phyloP scores from a whole-genome alignment of 495 filamentous ascomycete species.

The Aspergillus haitiensis region DNA sequence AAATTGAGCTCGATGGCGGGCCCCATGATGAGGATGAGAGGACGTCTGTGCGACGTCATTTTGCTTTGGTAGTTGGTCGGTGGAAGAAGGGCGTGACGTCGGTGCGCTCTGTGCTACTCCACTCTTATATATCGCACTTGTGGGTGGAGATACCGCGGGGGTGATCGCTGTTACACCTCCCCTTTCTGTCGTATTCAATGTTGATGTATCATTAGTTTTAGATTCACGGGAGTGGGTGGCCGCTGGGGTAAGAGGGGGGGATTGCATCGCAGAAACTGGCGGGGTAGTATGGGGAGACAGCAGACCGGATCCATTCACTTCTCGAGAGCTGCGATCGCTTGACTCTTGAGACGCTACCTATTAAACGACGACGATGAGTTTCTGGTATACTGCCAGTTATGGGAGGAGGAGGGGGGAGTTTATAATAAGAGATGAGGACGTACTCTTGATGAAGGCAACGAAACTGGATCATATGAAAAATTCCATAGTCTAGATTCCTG shows the following conservation, averaged over 20 bases:
- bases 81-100: constrained; percentile 50
- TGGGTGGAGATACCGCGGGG: constrained; percentile 44
- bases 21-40: constrained; percentile 37
- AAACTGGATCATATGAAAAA: constrained; percentile 84
- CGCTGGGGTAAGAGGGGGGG: constrained; percentile 86
- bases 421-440: constrained; percentile 32
- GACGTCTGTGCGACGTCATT: constrained; percentile 43
- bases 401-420: not conserved
- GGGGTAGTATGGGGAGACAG: constrained; percentile 50
- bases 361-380: constrained; percentile 22
- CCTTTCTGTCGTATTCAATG: constrained; percentile 31
- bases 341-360: constrained; percentile 53
- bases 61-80: constrained; percentile 38
- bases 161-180: constrained; percentile 61
- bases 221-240: constrained; percentile 61
- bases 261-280: constrained; percentile 66
- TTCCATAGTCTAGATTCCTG: constrained; percentile 81
- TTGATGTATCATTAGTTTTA: constrained; percentile 32
- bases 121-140: constrained; percentile 31
- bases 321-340: constrained; percentile 44
- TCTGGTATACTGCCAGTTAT: not conserved
- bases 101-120: constrained; percentile 37
- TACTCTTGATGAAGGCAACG: constrained; percentile 83
- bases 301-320: constrained; percentile 39
- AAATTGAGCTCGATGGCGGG: constrained; percentile 69